Evolutionary conservation across 179 eudicot genomes (phyloP), one percentile per base, ranked within the genome.

Genomic region (Drosera spatulata): DNA sequence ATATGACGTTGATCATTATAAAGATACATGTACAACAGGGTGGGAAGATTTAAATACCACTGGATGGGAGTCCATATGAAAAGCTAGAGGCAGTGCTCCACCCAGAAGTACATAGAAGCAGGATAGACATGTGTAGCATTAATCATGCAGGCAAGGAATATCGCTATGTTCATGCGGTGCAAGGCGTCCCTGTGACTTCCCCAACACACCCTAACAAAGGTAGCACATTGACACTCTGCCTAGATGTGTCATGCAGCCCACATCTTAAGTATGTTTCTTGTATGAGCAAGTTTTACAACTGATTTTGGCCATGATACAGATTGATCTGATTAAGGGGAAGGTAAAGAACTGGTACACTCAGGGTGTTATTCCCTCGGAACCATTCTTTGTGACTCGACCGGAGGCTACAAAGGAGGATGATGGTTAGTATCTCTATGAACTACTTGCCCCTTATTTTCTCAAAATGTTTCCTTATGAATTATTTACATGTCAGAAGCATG

Each of bases 91-190:
- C 87, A 48, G 98, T 91, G 53, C 40, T 91, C 57, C 81, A 89
- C 47, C 88, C 98, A 50, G 69, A 86, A 3, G 89, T 88, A 58
- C 98, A 91, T 71, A 96, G 98, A 3, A 72, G 71, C 79, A 96
- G 96, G 38, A 71, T 91, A 80, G 98, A 91, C 48, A 91, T 88
- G 98, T 91, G 98, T 64, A 86, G 96, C 62, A 84, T 91, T 10
- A 91, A 91, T 71, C 98, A 87, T 3, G 42, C 66, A 38, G 98
- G 98, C 63, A 76, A 76, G 65, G 74, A 75, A 54, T 91, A 91
- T 55, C 79, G 99, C 65, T 93, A 89, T 55, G 90, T 50, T 96
- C 99, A 59, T 88, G 96, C 75, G 99, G 96, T 39, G 99, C 99
- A 56, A 72, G 79, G 37, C 85, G 99, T 38, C 99, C 96, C 60